These are phyloP conservation scores for Tylopilus subfusipes DNA, from an alignment of 768 basidiomycete species.

Conservation along the genomic window DNA sequence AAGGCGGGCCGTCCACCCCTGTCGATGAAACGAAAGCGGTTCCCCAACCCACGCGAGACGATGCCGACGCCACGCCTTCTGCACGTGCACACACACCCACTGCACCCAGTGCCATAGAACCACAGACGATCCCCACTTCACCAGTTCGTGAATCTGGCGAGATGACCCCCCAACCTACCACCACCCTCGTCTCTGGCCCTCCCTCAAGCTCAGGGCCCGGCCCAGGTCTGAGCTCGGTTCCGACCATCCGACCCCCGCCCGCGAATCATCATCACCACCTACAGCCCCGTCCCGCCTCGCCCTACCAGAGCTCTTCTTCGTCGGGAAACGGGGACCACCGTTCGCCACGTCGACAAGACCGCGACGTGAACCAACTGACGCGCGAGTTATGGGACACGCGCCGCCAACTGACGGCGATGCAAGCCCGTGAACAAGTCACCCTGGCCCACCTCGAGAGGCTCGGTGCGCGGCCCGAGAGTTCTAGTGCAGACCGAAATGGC, in stretches of 20 bases:
- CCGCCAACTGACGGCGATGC: slow-evolving; percentile 19
- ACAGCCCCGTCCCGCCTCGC: background rate
- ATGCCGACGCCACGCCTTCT: background rate
- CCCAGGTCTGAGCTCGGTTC: background rate
- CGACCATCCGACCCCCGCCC: background rate
- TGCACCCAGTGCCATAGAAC: background rate
- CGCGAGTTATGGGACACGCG: slow-evolving; percentile 31
- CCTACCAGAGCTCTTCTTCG: background rate
- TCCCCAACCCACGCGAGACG: background rate
- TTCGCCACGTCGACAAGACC: background rate
- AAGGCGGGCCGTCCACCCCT: background rate
- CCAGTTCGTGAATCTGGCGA: slow-evolving; percentile 11
- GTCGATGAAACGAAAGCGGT: background rate
- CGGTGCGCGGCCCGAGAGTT: slow-evolving; percentile 4
- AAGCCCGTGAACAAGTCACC: slow-evolving; percentile 23
- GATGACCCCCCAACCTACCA: background rate
- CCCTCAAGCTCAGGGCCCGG: background rate
- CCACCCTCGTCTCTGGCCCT: background rate
- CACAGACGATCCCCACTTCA: background rate
- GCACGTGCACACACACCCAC: background rate
- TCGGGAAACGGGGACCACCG: background rate
- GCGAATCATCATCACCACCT: background rate
- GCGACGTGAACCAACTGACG: slow-evolving; percentile 12
- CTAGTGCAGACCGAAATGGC: background rate
- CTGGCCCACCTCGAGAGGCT: slow-evolving; percentile 20